Evolutionary conservation across 805 yeast genomes (phyloP).

Genomic region (Vanderwaltozyma tropicalis): DNA sequence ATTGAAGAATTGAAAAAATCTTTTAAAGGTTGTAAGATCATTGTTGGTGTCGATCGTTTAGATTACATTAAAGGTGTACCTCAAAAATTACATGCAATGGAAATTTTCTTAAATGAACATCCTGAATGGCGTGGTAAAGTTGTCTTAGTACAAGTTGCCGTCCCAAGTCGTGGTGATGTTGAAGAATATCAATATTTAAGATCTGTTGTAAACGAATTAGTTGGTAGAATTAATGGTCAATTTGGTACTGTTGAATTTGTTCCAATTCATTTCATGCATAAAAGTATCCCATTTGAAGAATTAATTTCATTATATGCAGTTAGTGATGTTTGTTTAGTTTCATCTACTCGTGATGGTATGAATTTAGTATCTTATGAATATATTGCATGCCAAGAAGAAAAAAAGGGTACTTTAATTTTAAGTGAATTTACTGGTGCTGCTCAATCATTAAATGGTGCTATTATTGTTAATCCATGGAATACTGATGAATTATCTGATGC

Average conservation of each 20-base stretch:
- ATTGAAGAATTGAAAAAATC: conserved; percentile 53
- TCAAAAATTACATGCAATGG: conserved; percentile 92
- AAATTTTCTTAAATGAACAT: conserved; percentile 79
- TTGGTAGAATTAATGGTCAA: conserved; percentile 91
- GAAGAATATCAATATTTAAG: conserved; percentile 93
- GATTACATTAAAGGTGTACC: conserved; percentile 98
- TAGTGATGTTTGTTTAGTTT: conserved; percentile 84
- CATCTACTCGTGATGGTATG: conserved; percentile 98
- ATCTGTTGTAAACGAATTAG: conserved; percentile 90
- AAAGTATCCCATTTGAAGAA: conserved; percentile 82
- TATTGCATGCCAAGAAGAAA: conserved; percentile 85
- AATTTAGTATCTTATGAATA: conserved; percentile 92
- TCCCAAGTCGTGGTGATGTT: conserved; percentile 94
- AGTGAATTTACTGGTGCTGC: conserved; percentile 99
- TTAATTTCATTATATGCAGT: conserved; percentile 76
- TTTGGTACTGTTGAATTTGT: conserved; percentile 96
- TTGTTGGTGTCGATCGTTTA: conserved; percentile 92
- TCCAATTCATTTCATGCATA: conserved; percentile 95
- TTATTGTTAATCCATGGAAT: conserved; percentile 96
- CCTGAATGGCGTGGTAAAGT: conserved; percentile 99
- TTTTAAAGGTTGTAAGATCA: conserved; percentile 67
- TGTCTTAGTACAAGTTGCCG: conserved; percentile 91
- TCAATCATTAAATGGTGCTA: conserved; percentile 87
- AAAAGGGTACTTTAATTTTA: conserved; percentile 75
- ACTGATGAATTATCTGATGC: conserved; percentile 87